Base-by-base conservation (phyloP, 257 asterid genomes). In the Datura wrightii region DNA sequence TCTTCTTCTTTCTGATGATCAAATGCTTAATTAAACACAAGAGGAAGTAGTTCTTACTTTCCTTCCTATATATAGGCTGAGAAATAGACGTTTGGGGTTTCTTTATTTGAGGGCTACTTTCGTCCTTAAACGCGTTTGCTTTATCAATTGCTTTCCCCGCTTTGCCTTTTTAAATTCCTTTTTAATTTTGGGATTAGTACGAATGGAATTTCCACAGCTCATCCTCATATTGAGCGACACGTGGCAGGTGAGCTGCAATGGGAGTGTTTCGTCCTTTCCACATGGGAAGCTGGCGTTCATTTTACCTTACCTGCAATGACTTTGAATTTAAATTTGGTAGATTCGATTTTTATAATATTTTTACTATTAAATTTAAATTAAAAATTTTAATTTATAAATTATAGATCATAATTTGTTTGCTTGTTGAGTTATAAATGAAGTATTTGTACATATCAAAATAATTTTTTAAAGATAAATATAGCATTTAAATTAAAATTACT, bases 181-280 rank as follows among this genome's bases (percentile, higher is more conserved):
- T 24, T 24, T 24, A 24, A 24, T 13, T 56, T 8, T 3, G 9
- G 4, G 7, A 36, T 71, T 36, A 24, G 19, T 13, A 24, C 6
- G 53, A 16, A 70, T 69, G 56, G 10, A 36, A 55, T 7, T 36
- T 19, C 0, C 6, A 78, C 86, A 42, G 48, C 56, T 83, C 67
- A 65, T 6, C 18, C 6, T 6, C 83, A 16, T 6, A 54, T 31
- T 53, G 74, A 1, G 8, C 0, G 8, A 41, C 88, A 83, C 24
- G 84, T 86, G 86, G 84, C 36, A 55, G 15, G 4, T 58, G 18
- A 41, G 46, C 59, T 63, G 74, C 15, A 8, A 3, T 10, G 10
- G 39, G 3, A 5, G 62, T 6, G n/a, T 9, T 14, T 65, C 84
- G 41, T 39, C 63, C 59, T 66, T n/a, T 46, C 6, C 31, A 11